Base-by-base conservation (phyloP, 345 rosid species). In the Raphanus raphanistrum region DNA sequence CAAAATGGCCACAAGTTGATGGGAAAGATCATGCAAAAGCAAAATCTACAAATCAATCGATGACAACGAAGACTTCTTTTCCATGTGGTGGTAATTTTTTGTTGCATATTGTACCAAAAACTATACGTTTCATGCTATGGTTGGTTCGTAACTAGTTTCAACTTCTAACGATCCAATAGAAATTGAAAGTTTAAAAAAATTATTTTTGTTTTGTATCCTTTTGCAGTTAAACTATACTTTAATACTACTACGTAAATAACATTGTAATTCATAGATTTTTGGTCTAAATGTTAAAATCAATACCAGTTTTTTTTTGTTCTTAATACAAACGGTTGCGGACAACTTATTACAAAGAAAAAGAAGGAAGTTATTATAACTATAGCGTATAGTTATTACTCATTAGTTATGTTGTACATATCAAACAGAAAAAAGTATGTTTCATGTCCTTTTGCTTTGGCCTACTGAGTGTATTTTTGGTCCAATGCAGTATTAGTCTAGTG, bases 1-100 rank as follows among this genome's bases (percentile, higher is more conserved):
- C 78, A 85, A 85, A 84, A 78, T 84, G 82, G 63, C 79, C 81
- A 85, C 87, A 87, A 81, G 88, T 83, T 88, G 90, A 83, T 70
- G 86, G 79, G 82, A 82, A 61, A 78, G 79, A 45, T 76, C 67
- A 68, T 59, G 66, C 52, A 84, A 72, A 76, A 77, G 71, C 67
- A 62, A 52, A 73, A 74, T 73, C 82, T 54, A 12, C 68, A 58
- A 17, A 70, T 70, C 75, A 64, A 75, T 79, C 76, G 82, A 83
- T 85, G 70, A 75, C 69, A 25, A 68, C 8, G 6, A 84, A 75
- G 85, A 88, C 87, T 81, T 74, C 21, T 21, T 74, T 58, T 63
- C 26, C 50, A 21, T 43, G 59, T 55, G 63, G 74, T 80, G 72
- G 73, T 45, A 65, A 70, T 15, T 76, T 81, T 82, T 82, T 35